Evolutionary conservation across 1,284 basidiomycete species (phyloP), one percentile per base, ranked within the genome.

Genomic region (Tremellales sp.): DNA sequence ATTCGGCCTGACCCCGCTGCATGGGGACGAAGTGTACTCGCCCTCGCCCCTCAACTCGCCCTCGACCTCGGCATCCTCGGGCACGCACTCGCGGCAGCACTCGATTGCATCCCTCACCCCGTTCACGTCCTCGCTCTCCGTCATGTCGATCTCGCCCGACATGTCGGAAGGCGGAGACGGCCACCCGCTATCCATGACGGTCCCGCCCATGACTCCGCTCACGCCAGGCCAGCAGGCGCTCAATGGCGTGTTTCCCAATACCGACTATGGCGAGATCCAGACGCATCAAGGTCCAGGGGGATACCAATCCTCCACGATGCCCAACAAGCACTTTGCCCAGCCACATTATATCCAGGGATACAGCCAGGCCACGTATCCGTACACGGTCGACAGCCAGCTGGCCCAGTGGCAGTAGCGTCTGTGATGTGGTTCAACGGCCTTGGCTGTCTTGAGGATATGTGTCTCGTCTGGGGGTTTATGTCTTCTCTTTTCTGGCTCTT

Each of bases 61-160:
- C 2, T 53, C 60, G 5, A 49, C 48, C 12, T 31, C 46, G 8
- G 47, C 45, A 19, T 43, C 53, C 12, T 40, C 32, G 31, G 46
- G 43, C 14, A 39, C 37, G 29, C 62, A 57, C 29, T 58, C 57
- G 18, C 53, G 57, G 21, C 60, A 55, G 27, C 47, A 39, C 18
- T 61, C 53, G n/a, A 57, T 54, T 22, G 48, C 40, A 19, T 57
- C 51, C 12, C 45, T 65, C 16, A 55, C 56, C 3, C 61, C 60
- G 2, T 65, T 65, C 48, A 63, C 51, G 19, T 43, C 33, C 19
- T 65, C 55, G 0, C 44, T 65, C 47, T 56, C 56, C 3, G 56
- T 55, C 16, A 66, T 66, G 62, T 56, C 61, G 16, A 59, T 66
- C 43, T 68, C 66, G n/a, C 66, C 64, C 1, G 49, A 58, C 38